phyloP scores from a whole-genome alignment of 2,329 filamentous ascomycete species.

The Apiospora koreana region DNA sequence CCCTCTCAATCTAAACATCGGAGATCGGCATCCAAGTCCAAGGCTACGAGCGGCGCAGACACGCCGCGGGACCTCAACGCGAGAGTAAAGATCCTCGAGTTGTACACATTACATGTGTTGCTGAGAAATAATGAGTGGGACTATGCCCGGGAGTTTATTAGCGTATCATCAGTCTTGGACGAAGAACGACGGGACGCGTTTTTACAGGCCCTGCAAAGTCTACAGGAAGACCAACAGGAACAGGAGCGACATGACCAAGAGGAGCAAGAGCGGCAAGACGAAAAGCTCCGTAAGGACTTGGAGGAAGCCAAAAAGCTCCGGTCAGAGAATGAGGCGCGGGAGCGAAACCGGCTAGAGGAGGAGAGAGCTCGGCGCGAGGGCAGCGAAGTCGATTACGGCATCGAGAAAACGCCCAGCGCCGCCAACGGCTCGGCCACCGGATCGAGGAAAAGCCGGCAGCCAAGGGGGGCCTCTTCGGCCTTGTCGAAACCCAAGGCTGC shows the following conservation, averaged over 20 bases:
- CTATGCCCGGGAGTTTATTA: conserved; percentile 89
- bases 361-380: conserved; percentile 49
- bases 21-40: conserved; percentile 44
- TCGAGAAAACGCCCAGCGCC: conserved; percentile 55
- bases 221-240: conserved; percentile 81
- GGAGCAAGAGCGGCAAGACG: conserved; percentile 57
- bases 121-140: conserved; percentile 94
- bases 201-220: conserved; percentile 77
- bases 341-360: conserved; percentile 54
- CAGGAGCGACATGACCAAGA: conserved; percentile 67
- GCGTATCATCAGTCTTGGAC: conserved; percentile 81
- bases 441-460: conserved; percentile 35
- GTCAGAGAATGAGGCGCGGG: conserved; percentile 60
- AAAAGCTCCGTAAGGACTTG: conserved; percentile 55
- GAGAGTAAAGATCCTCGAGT: conserved; percentile 87
- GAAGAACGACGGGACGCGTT: conserved; percentile 91
- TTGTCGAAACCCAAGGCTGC: conserved; percentile 18
- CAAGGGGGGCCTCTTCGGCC: conserved; percentile 32
- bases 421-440: conserved; percentile 32
- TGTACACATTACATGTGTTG: conserved; percentile 95
- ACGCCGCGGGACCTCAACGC: conserved; percentile 83
- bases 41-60: conserved; percentile 64
- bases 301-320: conserved; percentile 58
- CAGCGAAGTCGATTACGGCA: conserved; percentile 69
- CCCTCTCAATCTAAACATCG: conserved; percentile 25